Evolutionary conservation across 2,329 filamentous ascomycete species (phyloP), one percentile per base, ranked within the genome.

Genomic region (Fusarium xyrophilum): DNA sequence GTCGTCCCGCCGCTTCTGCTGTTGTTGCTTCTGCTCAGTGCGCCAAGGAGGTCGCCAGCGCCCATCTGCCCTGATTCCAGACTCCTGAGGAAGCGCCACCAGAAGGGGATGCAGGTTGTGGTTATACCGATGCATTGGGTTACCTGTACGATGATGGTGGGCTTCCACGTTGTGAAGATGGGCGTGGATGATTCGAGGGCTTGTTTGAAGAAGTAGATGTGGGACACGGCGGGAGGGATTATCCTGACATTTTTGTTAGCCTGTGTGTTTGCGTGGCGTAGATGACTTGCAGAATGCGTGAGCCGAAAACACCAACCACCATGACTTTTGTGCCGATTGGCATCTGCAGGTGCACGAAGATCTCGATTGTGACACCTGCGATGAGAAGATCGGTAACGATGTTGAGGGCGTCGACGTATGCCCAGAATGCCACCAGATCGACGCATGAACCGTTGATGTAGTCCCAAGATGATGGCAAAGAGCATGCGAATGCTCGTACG

Each of bases 61-160:
- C 58, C 58, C 60, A 63, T 63, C 7, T 63, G 60, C 0, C 60
- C 60, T 5, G 60, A 63, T 6, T 63, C 60, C 1, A 63, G 13
- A 15, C 58, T 63, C 25, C 63, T 63, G 7, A 63, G 42, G 39
- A 63, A 63, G 3, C 60, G 50, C 58, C 58, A 56, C 60, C 60
- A 63, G 6, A 63, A 63, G 5, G 60, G 60, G 1, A 63, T 33
- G 32, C 58, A 63, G 3, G 58, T 63, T 21, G 48, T 63, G 19
- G 42, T 63, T 19, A 63, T 28, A n/a, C 58, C 48, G 19, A 63
- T 21, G 13, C 58, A 63, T 10, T 63, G 60, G 13, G 46, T 48
- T 0, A 63, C 58, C 23, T 63, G 60, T 8, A 63, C 33, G 15
- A 63, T 63, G 4, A 63, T 12, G 10, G 36, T 44, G 21, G 59